phyloP scores from a whole-genome alignment of 805 yeast species.

The Candida krabiensis region DNA sequence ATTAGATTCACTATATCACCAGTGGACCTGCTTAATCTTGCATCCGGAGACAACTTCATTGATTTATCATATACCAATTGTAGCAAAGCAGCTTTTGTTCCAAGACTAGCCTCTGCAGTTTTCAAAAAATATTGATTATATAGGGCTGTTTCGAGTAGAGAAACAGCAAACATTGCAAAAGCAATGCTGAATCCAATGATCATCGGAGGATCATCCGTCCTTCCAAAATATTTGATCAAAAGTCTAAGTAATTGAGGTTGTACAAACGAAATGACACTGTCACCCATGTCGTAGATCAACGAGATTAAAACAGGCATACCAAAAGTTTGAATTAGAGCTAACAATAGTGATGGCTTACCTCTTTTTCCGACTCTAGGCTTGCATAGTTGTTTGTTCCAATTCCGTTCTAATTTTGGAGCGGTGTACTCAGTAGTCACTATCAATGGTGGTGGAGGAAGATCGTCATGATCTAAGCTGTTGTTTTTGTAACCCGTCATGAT shows the following conservation, averaged over 20 bases:
- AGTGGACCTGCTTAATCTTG: constrained; percentile 57
- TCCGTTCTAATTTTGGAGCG: constrained; percentile 28
- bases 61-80: constrained; percentile 72
- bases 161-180: constrained; percentile 58
- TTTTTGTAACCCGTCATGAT: constrained; percentile 66
- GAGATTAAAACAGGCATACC: constrained; percentile 38
- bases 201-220: constrained; percentile 40
- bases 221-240: constrained; percentile 46
- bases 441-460: constrained; percentile 43
- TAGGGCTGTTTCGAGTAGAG: constrained; percentile 59
- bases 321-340: constrained; percentile 39
- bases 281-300: constrained; percentile 37
- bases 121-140: constrained; percentile 67
- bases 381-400: constrained; percentile 37
- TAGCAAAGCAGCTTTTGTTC: constrained; percentile 63
- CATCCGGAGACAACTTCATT: constrained; percentile 62
- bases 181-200: constrained; percentile 66
- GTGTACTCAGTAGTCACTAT: constrained; percentile 35
- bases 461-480: constrained; percentile 34
- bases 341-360: constrained; percentile 28
- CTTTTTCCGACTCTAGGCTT: constrained; percentile 24
- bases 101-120: constrained; percentile 61
- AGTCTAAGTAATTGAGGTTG: constrained; percentile 59
- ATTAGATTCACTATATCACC: constrained; percentile 81
- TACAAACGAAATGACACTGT: constrained; percentile 40